phyloP scores from a whole-genome alignment of 768 basidiomycete genomes.

The Termitomyces sp. region DNA sequence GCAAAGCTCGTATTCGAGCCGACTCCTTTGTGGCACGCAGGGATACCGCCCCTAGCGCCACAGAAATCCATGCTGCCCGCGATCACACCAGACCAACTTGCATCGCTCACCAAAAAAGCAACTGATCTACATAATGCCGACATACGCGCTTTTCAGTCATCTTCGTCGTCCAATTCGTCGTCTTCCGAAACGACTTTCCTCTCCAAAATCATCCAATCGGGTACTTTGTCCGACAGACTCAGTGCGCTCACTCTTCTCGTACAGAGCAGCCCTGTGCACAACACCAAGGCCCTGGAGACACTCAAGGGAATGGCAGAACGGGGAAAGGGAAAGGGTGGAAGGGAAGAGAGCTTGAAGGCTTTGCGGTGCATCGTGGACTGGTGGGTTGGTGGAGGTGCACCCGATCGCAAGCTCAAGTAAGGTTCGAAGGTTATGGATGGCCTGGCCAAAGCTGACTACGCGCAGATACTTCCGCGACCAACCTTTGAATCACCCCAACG shows the following conservation, averaged over 20 bases:
- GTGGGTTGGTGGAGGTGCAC: conserved; percentile 95
- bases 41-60: conserved; percentile 34
- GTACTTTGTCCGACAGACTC: conserved; percentile 88
- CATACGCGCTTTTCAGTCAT: conserved; percentile 41
- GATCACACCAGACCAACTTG: conserved; percentile 38
- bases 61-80: conserved; percentile 22
- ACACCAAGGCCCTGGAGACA: conserved; percentile 72
- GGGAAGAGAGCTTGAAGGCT: conserved; percentile 92
- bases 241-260: conserved; percentile 88
- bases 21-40: conserved; percentile 51
- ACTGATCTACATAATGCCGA: conserved; percentile 40
- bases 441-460: neutral
- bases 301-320: conserved; percentile 72
- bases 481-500: conserved; percentile 55
- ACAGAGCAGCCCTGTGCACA: conserved; percentile 84
- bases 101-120: conserved; percentile 43
- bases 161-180: conserved; percentile 51
- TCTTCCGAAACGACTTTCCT: conserved; percentile 80
- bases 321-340: conserved; percentile 78
- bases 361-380: conserved; percentile 91
- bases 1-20: conserved; percentile 29
- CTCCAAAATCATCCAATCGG: conserved; percentile 76
- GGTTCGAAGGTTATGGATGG: conserved; percentile 18
- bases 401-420: conserved; percentile 80
- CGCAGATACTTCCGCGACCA: conserved; percentile 89